Evolutionary conservation across 1,284 basidiomycete species (phyloP).

Genomic region (Ustilago hordei): DNA sequence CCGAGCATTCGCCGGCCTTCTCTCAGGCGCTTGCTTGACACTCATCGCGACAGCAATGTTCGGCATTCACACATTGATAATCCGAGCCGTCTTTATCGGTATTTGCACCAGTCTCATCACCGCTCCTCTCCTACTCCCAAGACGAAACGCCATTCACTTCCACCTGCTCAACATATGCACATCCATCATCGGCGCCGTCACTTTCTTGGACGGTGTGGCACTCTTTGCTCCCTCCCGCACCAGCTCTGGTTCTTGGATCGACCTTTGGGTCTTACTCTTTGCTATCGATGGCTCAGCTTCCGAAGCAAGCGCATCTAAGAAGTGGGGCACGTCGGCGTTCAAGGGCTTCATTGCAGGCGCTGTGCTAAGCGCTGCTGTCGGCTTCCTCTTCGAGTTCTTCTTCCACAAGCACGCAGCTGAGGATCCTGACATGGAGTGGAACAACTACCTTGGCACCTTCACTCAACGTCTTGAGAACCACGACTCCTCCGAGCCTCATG

Average conservation of each 20-base stretch:
- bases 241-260: constrained; percentile 55
- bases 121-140: constrained; percentile 49
- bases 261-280: constrained; percentile 60
- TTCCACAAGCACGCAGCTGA: constrained; percentile 56
- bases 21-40: constrained; percentile 47
- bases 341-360: constrained; percentile 64
- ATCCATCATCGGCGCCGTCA: constrained; percentile 55
- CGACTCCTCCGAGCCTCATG: constrained; percentile 6
- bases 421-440: constrained; percentile 60
- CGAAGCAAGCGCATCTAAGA: constrained; percentile 27
- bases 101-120: constrained; percentile 53
- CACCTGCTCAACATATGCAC: constrained; percentile 60
- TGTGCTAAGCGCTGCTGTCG: constrained; percentile 47
- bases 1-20: constrained; percentile 42
- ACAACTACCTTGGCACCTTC: constrained; percentile 60
- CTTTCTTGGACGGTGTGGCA: constrained; percentile 59
- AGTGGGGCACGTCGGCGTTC: constrained; percentile 60
- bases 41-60: constrained; percentile 60
- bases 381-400: constrained; percentile 54
- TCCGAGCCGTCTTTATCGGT: constrained; percentile 52
- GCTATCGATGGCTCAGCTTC: constrained; percentile 35
- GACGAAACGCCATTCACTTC: constrained; percentile 41
- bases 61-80: constrained; percentile 60
- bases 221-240: constrained; percentile 52
- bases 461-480: constrained; percentile 47